Conservation (phyloP, 768 basidiomycete genomes). For the Pisolithus sp. region DNA sequence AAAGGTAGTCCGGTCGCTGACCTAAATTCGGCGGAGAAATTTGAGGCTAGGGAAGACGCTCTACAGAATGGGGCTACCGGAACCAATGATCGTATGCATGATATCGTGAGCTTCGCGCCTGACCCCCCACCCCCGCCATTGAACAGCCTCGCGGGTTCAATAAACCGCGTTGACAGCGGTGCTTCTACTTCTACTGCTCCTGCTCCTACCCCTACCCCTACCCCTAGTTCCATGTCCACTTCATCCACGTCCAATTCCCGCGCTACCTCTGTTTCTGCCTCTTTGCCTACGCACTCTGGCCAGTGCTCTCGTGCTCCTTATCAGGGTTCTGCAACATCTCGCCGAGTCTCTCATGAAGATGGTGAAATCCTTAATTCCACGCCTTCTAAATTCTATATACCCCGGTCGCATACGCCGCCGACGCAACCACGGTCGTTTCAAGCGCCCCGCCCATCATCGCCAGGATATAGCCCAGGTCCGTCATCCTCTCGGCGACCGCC, state of each 20-base stretch:
- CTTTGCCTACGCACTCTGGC: conserved; percentile 2
- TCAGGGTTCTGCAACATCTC: conserved; percentile 12
- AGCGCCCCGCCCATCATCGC: conserved; percentile 19
- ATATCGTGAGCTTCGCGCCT: conserved; percentile 23
- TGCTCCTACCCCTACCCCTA: conserved; percentile 7
- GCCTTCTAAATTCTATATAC: conserved; percentile 30
- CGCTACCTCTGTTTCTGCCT: conserved; percentile 16
- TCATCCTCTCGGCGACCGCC: conserved; percentile 19
- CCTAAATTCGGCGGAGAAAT: conserved; percentile 16
- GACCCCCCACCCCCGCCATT: conserved; percentile 29
- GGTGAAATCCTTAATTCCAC: conserved; percentile 43
- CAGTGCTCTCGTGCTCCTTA: neutral
- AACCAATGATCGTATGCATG: conserved; percentile 13
- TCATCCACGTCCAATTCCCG: conserved; percentile 16
- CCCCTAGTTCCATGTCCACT: conserved; percentile 20
- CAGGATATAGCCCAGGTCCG: conserved; percentile 19
- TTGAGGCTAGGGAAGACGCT: conserved; percentile 19
- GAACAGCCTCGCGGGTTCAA: conserved; percentile 11
- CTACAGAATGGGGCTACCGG: conserved; percentile 14
- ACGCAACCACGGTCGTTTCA: conserved; percentile 44
- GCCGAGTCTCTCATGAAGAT: conserved; percentile 42
- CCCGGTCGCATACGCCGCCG: conserved; percentile 39
- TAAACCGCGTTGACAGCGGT: conserved; percentile 4
- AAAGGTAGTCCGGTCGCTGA: conserved; percentile 1
- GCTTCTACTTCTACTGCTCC: neutral